Conservation (phyloP, 2,329 filamentous ascomycete species). For the Colletotrichum shisoi region DNA sequence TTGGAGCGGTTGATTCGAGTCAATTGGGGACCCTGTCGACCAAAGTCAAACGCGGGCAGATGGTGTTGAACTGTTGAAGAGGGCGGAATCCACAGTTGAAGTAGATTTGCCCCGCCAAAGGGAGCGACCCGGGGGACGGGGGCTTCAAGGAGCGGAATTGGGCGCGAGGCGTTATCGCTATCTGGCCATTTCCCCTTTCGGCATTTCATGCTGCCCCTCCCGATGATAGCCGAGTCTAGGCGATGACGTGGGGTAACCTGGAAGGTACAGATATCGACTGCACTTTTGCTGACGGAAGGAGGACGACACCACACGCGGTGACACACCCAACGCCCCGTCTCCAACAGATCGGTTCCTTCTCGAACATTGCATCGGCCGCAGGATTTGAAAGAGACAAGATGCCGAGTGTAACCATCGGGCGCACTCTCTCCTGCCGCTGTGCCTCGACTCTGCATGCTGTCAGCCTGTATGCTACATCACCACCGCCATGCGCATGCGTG, state of each 20-base stretch:
- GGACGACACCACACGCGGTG: not conserved
- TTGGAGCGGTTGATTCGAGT: not conserved
- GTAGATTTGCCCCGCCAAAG: not conserved
- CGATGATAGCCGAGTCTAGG: slow-evolving; percentile 34
- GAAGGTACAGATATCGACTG: not conserved
- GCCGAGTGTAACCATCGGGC: slow-evolving; percentile 35
- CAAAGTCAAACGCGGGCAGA: not conserved
- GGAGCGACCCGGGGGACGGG: no score
- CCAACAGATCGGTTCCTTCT: slow-evolving; percentile 15
- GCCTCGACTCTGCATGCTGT: not conserved
- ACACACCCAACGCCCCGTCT: not conserved
- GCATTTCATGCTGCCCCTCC: slow-evolving; percentile 15
- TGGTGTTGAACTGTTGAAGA: not conserved
- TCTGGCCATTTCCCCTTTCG: slow-evolving; percentile 11
- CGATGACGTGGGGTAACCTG: slow-evolving; percentile 31
- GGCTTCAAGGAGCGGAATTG: slow-evolving; percentile 23
- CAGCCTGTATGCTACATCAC: not conserved
- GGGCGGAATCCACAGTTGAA: not conserved
- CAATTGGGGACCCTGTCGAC: slow-evolving; percentile 4
- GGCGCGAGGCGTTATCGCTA: slow-evolving; percentile 29
- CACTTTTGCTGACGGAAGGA: no score
- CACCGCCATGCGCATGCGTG: slow-evolving; percentile 21
- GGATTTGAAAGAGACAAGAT: slow-evolving; percentile 17
- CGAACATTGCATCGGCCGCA: slow-evolving; percentile 23
- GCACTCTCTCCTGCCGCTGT: slow-evolving; percentile 10